These are phyloP conservation scores for Antitrichia curtipendula DNA, from an alignment of 225 moss, liverwort and hornwort species.

Conservation along the genomic window DNA sequence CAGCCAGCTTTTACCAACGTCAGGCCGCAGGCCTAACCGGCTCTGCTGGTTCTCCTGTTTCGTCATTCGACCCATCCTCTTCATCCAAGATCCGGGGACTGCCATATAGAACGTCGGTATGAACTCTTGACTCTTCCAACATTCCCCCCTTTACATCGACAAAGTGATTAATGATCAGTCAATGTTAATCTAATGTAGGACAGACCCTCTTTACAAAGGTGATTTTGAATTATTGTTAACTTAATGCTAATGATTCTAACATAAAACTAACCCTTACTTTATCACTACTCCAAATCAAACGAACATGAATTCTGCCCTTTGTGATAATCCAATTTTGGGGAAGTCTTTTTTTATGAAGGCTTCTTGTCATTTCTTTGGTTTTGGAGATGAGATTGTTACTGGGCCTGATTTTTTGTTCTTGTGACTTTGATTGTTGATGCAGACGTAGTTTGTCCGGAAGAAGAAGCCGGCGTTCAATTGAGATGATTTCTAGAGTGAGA, in stretches of 20 bases:
- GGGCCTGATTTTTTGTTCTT: not conserved
- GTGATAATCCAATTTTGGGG: too few relatives aligned
- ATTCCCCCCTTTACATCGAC: not conserved
- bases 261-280: not conserved
- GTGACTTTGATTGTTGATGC: not conserved
- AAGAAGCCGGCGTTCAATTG: not conserved
- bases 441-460: slow-evolving; percentile 24
- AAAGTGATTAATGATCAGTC: not conserved
- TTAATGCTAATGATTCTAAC: not conserved
- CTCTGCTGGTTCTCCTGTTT: slow-evolving; percentile 47
- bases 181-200: too few relatives aligned
- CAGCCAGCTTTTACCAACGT: slow-evolving; percentile 93
- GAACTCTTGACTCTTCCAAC: not conserved
- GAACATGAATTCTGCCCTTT: not conserved
- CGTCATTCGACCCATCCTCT: slow-evolving; percentile 72
- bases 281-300: not conserved
- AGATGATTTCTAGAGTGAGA: slow-evolving; percentile 6
- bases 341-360: not conserved
- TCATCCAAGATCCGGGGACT: slow-evolving; percentile 89
- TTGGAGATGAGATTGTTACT: not conserved
- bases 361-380: not conserved
- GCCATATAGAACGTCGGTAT: slow-evolving; percentile 94
- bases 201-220: not conserved
- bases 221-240: not conserved
- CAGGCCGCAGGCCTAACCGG: slow-evolving; percentile 80